These are phyloP conservation scores for Kalmanozyma brasiliensis DNA, from an alignment of 1,284 basidiomycete genomes.

Conservation along the genomic window DNA sequence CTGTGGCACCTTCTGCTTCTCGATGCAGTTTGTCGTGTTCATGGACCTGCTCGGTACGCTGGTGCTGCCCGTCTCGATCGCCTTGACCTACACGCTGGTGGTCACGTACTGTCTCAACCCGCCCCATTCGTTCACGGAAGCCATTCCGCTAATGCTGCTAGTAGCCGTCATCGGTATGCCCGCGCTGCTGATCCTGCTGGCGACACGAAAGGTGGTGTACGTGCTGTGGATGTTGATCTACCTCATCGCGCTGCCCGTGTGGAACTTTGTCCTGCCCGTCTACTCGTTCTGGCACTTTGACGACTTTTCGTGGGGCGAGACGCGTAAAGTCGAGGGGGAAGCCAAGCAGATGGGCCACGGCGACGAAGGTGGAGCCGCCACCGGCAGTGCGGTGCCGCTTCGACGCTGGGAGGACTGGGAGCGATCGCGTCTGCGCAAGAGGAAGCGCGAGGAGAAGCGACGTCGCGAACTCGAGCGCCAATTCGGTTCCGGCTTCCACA, in stretches of 20 bases:
- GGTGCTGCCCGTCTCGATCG: constrained; percentile 92
- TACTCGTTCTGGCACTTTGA: constrained; percentile 99
- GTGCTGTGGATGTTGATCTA: constrained; percentile 98
- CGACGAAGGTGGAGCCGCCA: constrained; percentile 73
- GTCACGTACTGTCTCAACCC: constrained; percentile 81
- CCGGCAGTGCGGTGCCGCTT: constrained; percentile 79
- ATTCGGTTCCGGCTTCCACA: constrained; percentile 76
- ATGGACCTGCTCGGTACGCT: constrained; percentile 98
- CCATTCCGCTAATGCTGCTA: constrained; percentile 91
- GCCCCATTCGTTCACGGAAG: constrained; percentile 85
- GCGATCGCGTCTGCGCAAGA: constrained; percentile 89
- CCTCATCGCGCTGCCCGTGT: constrained; percentile 73
- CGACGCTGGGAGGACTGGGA: constrained; percentile 99
- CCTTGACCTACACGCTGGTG: constrained; percentile 87
- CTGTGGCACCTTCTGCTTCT: constrained; percentile 75
- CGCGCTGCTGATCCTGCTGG: constrained; percentile 89
- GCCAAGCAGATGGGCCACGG: constrained; percentile 77
- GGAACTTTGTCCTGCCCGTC: constrained; percentile 77
- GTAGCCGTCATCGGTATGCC: constrained; percentile 91
- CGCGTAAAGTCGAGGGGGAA: constrained; percentile 85
- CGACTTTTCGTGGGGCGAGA: constrained; percentile 99
- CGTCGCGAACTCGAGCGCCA: constrained; percentile 61
- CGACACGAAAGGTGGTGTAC: constrained; percentile 93
- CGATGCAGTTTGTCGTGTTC: constrained; percentile 85
- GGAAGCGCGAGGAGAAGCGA: constrained; percentile 87